phyloP scores from a whole-genome alignment of 331 rosid genomes.

The Rhamnella rubrinervis region DNA sequence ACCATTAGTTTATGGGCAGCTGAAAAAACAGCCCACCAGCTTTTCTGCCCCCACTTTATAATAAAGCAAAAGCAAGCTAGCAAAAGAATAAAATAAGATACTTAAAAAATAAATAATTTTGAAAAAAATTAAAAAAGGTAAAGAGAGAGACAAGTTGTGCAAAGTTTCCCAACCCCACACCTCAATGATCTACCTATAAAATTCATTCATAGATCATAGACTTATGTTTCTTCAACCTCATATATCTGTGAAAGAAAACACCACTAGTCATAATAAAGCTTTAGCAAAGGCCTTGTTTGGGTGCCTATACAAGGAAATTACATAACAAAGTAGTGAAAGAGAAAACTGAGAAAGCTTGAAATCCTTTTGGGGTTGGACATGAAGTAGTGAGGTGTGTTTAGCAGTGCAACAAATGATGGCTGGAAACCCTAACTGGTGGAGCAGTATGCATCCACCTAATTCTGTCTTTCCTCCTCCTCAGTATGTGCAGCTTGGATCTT shows the following conservation, averaged over 20 bases:
- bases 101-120: conserved; percentile 38
- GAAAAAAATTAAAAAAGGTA: conserved; percentile 13
- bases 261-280: conserved; percentile 38
- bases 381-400: conserved; percentile 4
- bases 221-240: conserved; percentile 56
- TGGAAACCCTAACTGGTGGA: conserved; percentile 95
- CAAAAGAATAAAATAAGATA: conserved; percentile 38
- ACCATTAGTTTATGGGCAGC: conserved; percentile 41
- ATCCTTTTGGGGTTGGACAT: conserved; percentile 16
- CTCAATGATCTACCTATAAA: conserved; percentile 36
- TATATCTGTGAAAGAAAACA: conserved; percentile 36
- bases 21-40: conserved; percentile 53
- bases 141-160: conserved; percentile 45
- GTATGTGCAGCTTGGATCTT: conserved; percentile 60
- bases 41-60: conserved; percentile 58
- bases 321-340: conserved; percentile 20
- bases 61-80: conserved; percentile 49
- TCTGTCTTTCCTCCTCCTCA: conserved; percentile 73
- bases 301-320: conserved; percentile 48
- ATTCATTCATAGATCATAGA: conserved; percentile 33
- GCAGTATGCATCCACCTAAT: conserved; percentile 55
- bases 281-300: conserved; percentile 65
- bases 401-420: conserved; percentile 71
- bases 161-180: conserved; percentile 51
- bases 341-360: neutral